Evolutionary conservation across 495 filamentous ascomycete species (phyloP).

Genomic region (Bombardia bombarda): DNA sequence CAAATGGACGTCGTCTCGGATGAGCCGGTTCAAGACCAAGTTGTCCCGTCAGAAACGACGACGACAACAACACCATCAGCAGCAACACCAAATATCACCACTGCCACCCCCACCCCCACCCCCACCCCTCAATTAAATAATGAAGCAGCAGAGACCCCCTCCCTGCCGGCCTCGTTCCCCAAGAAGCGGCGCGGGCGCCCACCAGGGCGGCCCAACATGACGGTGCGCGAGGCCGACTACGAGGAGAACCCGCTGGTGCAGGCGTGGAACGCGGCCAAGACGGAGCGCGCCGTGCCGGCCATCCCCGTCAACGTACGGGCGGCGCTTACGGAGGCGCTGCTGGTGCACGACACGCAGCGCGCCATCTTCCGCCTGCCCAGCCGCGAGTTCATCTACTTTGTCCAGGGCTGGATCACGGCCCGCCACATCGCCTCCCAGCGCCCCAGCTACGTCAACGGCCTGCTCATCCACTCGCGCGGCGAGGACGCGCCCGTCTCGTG

Average conservation of each 20-base stretch:
- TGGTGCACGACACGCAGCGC: constrained; percentile 24
- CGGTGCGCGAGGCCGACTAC: constrained; percentile 23
- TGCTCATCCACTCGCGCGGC: constrained; percentile 28
- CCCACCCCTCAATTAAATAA: too few relatives aligned
- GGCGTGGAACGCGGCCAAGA: constrained; percentile 23
- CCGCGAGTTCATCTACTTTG: constrained; percentile 23
- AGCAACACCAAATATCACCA: too few relatives aligned
- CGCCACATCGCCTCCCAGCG: constrained; percentile 26
- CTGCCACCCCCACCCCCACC: background rate
- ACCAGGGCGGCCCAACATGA: constrained; percentile 24
- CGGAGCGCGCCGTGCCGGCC: constrained; percentile 11
- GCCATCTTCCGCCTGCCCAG: constrained; percentile 19
- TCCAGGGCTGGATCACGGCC: constrained; percentile 28
- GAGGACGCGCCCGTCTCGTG: constrained; percentile 16
- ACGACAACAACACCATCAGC: too few relatives aligned
- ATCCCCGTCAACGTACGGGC: constrained; percentile 18
- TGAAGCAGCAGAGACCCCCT: too few relatives aligned
- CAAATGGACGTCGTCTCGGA: background rate
- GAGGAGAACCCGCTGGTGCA: constrained; percentile 17
- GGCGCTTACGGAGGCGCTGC: constrained; percentile 17
- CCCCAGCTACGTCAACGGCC: constrained; percentile 28
- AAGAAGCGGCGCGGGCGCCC: constrained; percentile 26
- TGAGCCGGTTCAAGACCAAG: too few relatives aligned
- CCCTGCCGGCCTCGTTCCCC: constrained; percentile 18
- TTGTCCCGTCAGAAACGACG: background rate